These are phyloP conservation scores for Macroventuria anomochaeta DNA, from an alignment of 2,329 filamentous ascomycete species.

Conservation along the genomic window DNA sequence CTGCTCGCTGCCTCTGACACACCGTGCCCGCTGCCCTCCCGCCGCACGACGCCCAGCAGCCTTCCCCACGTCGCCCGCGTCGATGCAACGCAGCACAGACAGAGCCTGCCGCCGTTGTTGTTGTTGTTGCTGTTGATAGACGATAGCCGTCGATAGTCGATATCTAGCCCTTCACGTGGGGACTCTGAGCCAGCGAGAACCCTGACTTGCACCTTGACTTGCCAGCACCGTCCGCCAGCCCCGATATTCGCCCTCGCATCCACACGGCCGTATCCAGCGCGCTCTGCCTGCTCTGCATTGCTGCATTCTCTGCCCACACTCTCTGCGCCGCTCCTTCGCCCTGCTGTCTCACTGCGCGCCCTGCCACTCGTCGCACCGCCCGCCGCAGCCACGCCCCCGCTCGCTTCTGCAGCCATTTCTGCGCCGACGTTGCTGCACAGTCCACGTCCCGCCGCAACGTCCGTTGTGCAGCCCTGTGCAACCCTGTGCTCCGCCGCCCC, in stretches of 20 bases:
- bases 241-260: constrained; percentile 14
- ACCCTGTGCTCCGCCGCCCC: constrained; percentile 29
- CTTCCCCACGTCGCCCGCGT: constrained; percentile 31
- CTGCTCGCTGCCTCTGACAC: constrained; percentile 9
- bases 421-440: constrained; percentile 31
- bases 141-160: constrained; percentile 17
- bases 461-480: constrained; percentile 24
- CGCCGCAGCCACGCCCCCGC: constrained; percentile 18
- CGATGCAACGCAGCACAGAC: constrained; percentile 29
- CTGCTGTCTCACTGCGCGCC: constrained; percentile 4
- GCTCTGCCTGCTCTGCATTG: no score
- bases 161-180: constrained; percentile 36
- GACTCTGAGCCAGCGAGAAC: constrained; percentile 32
- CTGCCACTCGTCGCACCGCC: constrained; percentile 12
- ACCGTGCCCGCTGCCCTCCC: constrained; percentile 13
- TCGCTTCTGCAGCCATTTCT: constrained; percentile 28
- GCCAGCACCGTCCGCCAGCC: constrained; percentile 12
- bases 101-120: constrained; percentile 18
- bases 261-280: constrained; percentile 14
- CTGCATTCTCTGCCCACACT: not conserved
- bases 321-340: not conserved
- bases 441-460: constrained; percentile 27
- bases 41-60: constrained; percentile 10
- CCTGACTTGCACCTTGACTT: constrained; percentile 14
- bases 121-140: constrained; percentile 14